Evolutionary conservation across 1,139 yeast genomes (phyloP).

Genomic region (Hemisphaericaspora xylofermentans): DNA sequence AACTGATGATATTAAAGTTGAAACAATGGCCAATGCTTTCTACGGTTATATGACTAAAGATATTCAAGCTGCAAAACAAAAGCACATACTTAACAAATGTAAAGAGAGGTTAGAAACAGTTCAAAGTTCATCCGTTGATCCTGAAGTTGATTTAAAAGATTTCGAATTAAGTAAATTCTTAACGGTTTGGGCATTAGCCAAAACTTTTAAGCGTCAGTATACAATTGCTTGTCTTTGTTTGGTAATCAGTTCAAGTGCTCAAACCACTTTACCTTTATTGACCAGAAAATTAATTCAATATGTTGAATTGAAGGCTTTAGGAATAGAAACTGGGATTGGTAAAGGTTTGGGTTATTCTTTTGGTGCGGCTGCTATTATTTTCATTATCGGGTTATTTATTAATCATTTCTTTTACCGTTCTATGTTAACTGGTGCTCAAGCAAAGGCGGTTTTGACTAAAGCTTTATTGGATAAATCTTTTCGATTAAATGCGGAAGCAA

Average conservation of each 20-base stretch:
- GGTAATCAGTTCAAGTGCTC: conserved; percentile 47
- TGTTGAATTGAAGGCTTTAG: conserved; percentile 33
- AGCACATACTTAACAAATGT: conserved; percentile 22
- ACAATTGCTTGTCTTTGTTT: conserved; percentile 38
- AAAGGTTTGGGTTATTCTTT: conserved; percentile 34
- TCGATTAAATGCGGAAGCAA: conserved; percentile 57
- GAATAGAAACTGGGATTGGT: conserved; percentile 20
- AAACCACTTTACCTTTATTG: conserved; percentile 51
- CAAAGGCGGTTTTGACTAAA: conserved; percentile 63
- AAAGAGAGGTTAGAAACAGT: conserved; percentile 24
- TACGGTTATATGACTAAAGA: conserved; percentile 22
- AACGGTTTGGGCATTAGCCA: conserved; percentile 42
- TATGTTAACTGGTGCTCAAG: conserved; percentile 58
- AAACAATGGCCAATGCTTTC: conserved; percentile 34
- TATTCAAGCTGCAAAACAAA: conserved; percentile 19
- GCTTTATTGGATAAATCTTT: conserved; percentile 68
- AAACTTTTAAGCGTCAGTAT: conserved; percentile 57
- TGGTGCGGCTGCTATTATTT: conserved; percentile 22
- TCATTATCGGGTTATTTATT: conserved; percentile 23
- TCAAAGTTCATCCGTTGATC: conserved; percentile 20
- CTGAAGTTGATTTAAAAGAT: conserved; percentile 24
- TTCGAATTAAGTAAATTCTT: conserved; percentile 20
- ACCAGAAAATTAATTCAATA: conserved; percentile 42
- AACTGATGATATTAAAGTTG: conserved; percentile 37
- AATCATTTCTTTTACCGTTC: conserved; percentile 32